Percentiles rank a stretch among this genome's conserved stretches.
Evolutionary conservation across 805 yeast species (phyloP).

Genomic region (Wickerhamiella australiensis): DNA sequence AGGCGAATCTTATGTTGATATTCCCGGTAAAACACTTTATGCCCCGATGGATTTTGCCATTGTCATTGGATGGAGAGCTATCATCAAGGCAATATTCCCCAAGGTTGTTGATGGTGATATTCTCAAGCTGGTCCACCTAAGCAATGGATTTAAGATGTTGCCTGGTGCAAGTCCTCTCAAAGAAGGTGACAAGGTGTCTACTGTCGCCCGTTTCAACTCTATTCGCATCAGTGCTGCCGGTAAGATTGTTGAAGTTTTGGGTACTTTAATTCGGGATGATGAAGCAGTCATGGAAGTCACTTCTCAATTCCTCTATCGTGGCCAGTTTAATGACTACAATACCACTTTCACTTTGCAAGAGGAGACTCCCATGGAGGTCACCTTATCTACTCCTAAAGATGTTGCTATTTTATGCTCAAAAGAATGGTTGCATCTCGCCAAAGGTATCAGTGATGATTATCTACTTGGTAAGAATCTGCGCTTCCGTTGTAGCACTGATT

Average conservation of each 20-base stretch:
- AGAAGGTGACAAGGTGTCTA: constrained; percentile 73
- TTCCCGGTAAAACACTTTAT: constrained; percentile 57
- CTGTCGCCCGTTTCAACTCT: constrained; percentile 75
- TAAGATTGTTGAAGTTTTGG: constrained; percentile 90
- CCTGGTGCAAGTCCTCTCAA: constrained; percentile 85
- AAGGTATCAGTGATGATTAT: constrained; percentile 42
- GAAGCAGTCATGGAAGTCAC: constrained; percentile 84
- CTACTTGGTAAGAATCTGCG: constrained; percentile 69
- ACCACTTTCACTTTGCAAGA: constrained; percentile 81
- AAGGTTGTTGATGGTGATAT: constrained; percentile 91
- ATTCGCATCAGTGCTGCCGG: constrained; percentile 88
- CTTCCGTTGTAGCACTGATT: constrained; percentile 78
- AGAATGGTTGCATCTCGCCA: constrained; percentile 89
- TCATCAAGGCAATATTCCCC: constrained; percentile 97
- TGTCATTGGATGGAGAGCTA: constrained; percentile 96
- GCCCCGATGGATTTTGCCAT: constrained; percentile 99
- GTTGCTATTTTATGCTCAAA: constrained; percentile 86
- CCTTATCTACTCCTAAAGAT: constrained; percentile 66
- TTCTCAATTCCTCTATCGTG: constrained; percentile 94
- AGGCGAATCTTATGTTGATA: constrained; percentile 87
- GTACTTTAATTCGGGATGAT: constrained; percentile 66
- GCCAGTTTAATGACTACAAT: constrained; percentile 72
- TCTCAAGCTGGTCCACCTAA: constrained; percentile 83
- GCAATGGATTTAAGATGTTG: constrained; percentile 85
- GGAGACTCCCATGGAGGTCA: constrained; percentile 78